phyloP scores from a whole-genome alignment of 2,329 filamentous ascomycete species.

The Lasiodiplodia citricola region DNA sequence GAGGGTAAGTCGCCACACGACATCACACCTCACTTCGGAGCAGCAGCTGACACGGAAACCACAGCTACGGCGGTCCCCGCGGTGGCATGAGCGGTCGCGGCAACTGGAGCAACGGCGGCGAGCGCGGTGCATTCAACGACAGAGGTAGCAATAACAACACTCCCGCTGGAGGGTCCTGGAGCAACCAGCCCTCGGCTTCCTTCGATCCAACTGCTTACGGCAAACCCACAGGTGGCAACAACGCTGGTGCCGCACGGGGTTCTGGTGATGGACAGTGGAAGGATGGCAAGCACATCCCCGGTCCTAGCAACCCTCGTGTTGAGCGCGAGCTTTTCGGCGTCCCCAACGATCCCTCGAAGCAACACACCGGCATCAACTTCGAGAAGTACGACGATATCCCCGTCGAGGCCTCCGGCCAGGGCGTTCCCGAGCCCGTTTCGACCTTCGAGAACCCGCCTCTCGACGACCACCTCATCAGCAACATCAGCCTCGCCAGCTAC shows the following conservation, averaged over 20 bases:
- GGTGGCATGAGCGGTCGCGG: constrained; percentile 45
- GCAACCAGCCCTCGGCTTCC: constrained; percentile 48
- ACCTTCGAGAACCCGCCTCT: constrained; percentile 93
- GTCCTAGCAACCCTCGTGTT: constrained; percentile 82
- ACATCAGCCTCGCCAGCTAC: constrained; percentile 94
- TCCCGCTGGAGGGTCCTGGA: constrained; percentile 48
- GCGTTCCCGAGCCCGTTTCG: constrained; percentile 90
- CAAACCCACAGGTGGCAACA: constrained; percentile 54
- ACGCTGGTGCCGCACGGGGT: constrained; percentile 68
- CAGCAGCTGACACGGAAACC: not conserved
- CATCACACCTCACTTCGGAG: not conserved
- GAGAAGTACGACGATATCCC: constrained; percentile 99
- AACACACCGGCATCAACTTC: constrained; percentile 99
- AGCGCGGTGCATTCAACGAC: constrained; percentile 59
- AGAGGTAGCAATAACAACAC: constrained; percentile 44
- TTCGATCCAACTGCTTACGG: constrained; percentile 71
- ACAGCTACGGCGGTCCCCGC: constrained; percentile 23
- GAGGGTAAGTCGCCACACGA: constrained; percentile 19
- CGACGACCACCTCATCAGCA: constrained; percentile 88
- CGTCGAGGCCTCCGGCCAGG: constrained; percentile 91
- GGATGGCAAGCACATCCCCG: constrained; percentile 94
- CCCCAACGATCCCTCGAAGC: constrained; percentile 89
- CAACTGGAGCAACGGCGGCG: constrained; percentile 50
- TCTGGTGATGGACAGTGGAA: constrained; percentile 96
- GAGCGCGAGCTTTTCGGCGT: constrained; percentile 96